A percentile compares a stretch with the other conserved stretches of the same genome.
These are phyloP conservation scores for Diaporthe caulivora DNA, from an alignment of 2,329 filamentous ascomycete genomes.

Conservation along the genomic window DNA sequence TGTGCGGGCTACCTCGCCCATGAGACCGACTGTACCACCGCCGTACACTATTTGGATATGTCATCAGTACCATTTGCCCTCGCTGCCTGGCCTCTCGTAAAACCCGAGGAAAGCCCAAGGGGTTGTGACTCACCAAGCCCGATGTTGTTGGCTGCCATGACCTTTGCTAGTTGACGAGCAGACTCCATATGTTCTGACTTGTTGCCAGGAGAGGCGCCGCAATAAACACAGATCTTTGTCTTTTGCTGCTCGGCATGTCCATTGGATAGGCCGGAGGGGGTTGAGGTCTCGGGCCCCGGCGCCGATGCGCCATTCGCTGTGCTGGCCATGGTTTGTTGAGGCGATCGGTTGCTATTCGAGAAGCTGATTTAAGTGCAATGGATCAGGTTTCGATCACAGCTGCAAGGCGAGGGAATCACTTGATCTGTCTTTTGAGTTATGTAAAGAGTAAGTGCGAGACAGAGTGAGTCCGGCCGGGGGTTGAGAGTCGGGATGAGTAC, in stretches of 20 bases:
- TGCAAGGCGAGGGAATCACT: too few species aligned
- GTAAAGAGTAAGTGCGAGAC: too few species aligned
- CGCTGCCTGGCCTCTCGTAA: neutral
- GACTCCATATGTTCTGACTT: slow-evolving; percentile 82
- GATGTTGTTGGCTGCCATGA: slow-evolving; percentile 82
- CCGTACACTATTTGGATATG: slow-evolving; percentile 77
- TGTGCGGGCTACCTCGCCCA: slow-evolving; percentile 92
- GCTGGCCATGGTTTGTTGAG: slow-evolving; percentile 41
- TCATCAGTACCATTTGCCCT: neutral
- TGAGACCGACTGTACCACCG: slow-evolving; percentile 92
- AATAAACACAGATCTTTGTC: slow-evolving; percentile 92
- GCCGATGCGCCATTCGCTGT: slow-evolving; percentile 58
- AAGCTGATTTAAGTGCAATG: neutral
- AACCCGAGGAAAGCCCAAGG: slow-evolving; percentile 20
- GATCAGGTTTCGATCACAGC: neutral
- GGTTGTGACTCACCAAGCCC: slow-evolving; percentile 69
- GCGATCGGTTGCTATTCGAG: neutral
- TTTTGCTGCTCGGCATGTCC: slow-evolving; percentile 51
- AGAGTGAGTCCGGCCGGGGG: neutral
- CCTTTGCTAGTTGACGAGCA: slow-evolving; percentile 79
- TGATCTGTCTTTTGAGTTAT: neutral
- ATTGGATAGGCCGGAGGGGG: slow-evolving; percentile 44
- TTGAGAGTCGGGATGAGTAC: neutral
- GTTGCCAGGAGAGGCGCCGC: slow-evolving; percentile 82
- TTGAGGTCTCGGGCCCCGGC: slow-evolving; percentile 49